Evolutionary conservation across 352 stramenopile genomes (phyloP).

Genomic region (Pythium scleroteichum): DNA sequence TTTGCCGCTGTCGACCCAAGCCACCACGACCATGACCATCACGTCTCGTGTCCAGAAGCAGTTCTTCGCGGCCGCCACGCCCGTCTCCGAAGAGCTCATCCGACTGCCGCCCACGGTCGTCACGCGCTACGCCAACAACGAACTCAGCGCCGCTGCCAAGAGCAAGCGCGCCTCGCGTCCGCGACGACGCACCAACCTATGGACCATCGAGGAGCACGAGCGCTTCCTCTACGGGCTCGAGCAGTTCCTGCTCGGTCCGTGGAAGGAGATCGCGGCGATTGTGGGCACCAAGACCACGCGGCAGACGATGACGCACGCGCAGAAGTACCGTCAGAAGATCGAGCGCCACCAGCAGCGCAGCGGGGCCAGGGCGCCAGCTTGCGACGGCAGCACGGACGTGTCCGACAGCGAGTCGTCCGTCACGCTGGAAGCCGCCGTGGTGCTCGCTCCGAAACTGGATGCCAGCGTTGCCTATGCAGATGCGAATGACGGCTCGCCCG

Average conservation of each 20-base stretch:
- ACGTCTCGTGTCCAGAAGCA: not conserved
- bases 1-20: no score
- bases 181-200: constrained; percentile 21
- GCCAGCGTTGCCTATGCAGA: not conserved
- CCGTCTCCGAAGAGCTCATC: constrained; percentile 1
- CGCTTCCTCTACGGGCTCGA: constrained; percentile 53
- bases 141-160: not conserved
- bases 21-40: constrained; percentile 1
- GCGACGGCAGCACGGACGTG: no score
- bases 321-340: constrained; percentile 46
- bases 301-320: constrained; percentile 58
- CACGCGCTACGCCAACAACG: constrained; percentile 2
- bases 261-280: constrained; percentile 48
- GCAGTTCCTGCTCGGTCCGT: constrained; percentile 45
- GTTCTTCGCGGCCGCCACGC: constrained; percentile 5
- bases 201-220: constrained; percentile 55
- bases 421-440: not conserved
- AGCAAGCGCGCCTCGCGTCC: not conserved
- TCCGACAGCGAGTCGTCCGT: not conserved
- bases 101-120: constrained; percentile 7
- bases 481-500: not conserved
- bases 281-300: constrained; percentile 17
- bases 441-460: not conserved
- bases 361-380: not conserved
- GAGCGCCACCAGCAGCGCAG: constrained; percentile 9